Conservation (phyloP, 306 rosid genomes). For the Vigna radiata region DNA sequence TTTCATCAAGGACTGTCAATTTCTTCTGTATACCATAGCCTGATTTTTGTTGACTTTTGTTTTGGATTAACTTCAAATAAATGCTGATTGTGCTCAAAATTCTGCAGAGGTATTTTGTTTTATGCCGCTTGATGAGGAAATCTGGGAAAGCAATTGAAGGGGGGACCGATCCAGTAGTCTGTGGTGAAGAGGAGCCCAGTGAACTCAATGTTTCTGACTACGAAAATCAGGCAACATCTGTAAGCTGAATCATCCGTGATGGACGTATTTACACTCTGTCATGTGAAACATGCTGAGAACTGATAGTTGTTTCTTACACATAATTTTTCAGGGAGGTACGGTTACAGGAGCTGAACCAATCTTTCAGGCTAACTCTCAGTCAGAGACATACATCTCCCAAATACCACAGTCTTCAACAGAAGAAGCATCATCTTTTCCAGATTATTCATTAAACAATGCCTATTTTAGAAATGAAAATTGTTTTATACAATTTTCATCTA, state of each 20-base stretch:
- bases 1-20: background rate
- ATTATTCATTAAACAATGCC: background rate
- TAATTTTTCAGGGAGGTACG: slow-evolving; percentile 39
- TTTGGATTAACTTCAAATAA: background rate
- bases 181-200: slow-evolving; percentile 50
- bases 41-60: slow-evolving; percentile 7
- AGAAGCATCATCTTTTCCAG: background rate
- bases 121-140: slow-evolving; percentile 58
- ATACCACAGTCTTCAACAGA: slow-evolving; percentile 6
- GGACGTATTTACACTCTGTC: background rate
- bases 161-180: background rate
- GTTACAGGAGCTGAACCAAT: background rate
- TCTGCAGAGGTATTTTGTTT: slow-evolving; percentile 57
- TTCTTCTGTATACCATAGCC: background rate
- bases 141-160: slow-evolving; percentile 38
- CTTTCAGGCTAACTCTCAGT: background rate
- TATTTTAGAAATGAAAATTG: slow-evolving; percentile 5
- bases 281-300: slow-evolving; percentile 9
- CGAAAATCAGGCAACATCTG: slow-evolving; percentile 44
- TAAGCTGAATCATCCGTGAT: slow-evolving; percentile 46
- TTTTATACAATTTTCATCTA: background rate
- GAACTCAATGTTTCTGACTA: slow-evolving; percentile 21
- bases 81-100: slow-evolving; percentile 18
- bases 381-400: background rate
- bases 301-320: slow-evolving; percentile 3